A percentile compares a stretch with the other conserved stretches of the same genome.
Evolutionary conservation across 2,329 filamentous ascomycete genomes (phyloP).

Genomic region (Ophiostoma angusticollis): DNA sequence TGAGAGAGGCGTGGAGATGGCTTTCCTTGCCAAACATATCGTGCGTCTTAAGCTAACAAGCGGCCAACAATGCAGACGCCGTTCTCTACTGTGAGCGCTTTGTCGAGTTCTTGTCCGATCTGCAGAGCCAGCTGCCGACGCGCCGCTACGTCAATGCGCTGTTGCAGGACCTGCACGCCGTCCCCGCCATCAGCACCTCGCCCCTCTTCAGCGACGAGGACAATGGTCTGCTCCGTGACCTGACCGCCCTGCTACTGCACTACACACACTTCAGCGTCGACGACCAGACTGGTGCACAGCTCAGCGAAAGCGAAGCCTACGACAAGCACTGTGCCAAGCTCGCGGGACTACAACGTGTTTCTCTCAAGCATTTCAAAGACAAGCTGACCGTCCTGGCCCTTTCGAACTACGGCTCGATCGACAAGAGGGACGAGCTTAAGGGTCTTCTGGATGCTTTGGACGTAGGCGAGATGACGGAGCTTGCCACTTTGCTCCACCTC

Average conservation of each 20-base stretch:
- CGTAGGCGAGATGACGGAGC: constrained; percentile 58
- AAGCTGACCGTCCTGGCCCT: constrained; percentile 85
- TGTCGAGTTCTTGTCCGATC: constrained; percentile 75
- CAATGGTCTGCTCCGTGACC: constrained; percentile 66
- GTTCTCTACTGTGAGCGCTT: constrained; percentile 85
- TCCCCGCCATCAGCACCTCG: constrained; percentile 67
- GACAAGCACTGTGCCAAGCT: constrained; percentile 66
- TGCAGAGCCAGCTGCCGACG: constrained; percentile 88
- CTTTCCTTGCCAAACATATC: too few relatives aligned
- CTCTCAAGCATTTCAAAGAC: constrained; percentile 71
- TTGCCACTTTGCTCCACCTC: constrained; percentile 62
- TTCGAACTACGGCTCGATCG: constrained; percentile 83
- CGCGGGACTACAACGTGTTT: constrained; percentile 65
- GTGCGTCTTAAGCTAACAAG: too few relatives aligned
- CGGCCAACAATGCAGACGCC: constrained; percentile 37
- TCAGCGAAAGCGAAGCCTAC: constrained; percentile 60
- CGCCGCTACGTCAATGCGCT: constrained; percentile 85
- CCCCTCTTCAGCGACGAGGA: constrained; percentile 63
- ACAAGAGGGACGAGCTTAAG: constrained; percentile 65
- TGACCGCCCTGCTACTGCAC: constrained; percentile 68
- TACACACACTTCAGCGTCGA: constrained; percentile 84
- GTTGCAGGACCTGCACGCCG: constrained; percentile 70
- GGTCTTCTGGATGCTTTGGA: constrained; percentile 59
- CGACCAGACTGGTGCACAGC: constrained; percentile 72
- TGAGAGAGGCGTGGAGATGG: not conserved